Base-by-base conservation (phyloP, 148 eudicot species). In the Cornus florida region DNA sequence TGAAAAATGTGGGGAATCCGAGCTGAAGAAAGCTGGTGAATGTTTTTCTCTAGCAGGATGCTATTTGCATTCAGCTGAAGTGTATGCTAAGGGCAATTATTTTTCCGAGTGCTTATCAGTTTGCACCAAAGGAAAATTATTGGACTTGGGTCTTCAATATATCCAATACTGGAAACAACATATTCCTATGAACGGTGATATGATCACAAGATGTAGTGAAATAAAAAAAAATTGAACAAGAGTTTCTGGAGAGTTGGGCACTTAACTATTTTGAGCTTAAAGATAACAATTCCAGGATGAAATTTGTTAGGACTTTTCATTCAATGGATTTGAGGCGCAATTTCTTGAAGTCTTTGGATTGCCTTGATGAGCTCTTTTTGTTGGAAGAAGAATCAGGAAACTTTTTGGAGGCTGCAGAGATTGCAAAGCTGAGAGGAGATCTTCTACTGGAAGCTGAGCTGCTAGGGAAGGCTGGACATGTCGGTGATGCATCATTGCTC, bases 231-330 rank as follows among this genome's bases (percentile, higher is more conserved):
- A 79, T 87, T 32, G 89, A 84, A 57, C 94, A 89, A 70, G 85
- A 76, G 69, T 93, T 91, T 67, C 83, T 93, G 16, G 93, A 91
- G 79, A 86, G 87, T 16, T 86, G 92, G 78, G 97, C 97, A 64
- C 72, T 5, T 33, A 62, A 87, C 70, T 85, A 77, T 46, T 22
- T 85, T 57, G 84, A 80, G 23, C 78, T n/a, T 20, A 28, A 28
- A 28, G 91, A 90, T 83, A 84, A 53, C 38, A 70, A 69, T n/a
- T 74, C 80, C n/a, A 86, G 91, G 91, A 88, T 91, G 95, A 89
- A 87, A 74, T 91, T 85, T 75, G 95, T 93, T 28, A 87, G 80
- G 75, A 87, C 87, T 67, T 90, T 93, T 78, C 31, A 66, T 74
- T 85, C 93, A 5, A 82, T 84, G 71, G 87, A 87, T 41, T 81